A percentile compares a stretch with the other conserved stretches of the same genome.
Evolutionary conservation across 805 yeast genomes (phyloP).

Genomic region (Lachancea lanzarotensis): DNA sequence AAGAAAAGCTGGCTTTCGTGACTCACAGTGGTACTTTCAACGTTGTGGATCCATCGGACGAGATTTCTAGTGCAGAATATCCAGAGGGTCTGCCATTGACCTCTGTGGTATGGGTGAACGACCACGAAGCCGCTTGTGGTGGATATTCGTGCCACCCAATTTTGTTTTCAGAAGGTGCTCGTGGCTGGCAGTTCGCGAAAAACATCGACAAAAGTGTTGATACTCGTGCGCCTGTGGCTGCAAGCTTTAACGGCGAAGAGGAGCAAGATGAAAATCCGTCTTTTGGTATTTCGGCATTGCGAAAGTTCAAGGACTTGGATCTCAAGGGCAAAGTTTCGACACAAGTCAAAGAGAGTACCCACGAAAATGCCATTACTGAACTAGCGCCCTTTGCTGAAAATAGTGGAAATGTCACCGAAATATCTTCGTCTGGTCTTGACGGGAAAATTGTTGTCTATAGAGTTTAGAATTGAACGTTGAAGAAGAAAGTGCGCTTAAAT

Average conservation of each 20-base stretch:
- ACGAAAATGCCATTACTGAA: conserved; percentile 82
- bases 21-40: conserved; percentile 83
- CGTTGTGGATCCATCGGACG: conserved; percentile 54
- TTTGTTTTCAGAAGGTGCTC: conserved; percentile 64
- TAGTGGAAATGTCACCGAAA: conserved; percentile 48
- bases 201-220: conserved; percentile 47
- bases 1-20: conserved; percentile 71
- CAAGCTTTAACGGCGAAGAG: conserved; percentile 34
- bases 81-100: conserved; percentile 65
- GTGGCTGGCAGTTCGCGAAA: conserved; percentile 55
- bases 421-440: conserved; percentile 79
- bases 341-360: conserved; percentile 56
- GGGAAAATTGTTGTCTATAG: conserved; percentile 82
- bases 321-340: conserved; percentile 72
- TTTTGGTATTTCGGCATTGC: conserved; percentile 68
- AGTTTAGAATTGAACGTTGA: conserved; percentile 29
- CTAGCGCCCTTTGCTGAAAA: conserved; percentile 46
- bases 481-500: no score
- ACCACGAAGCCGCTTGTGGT: conserved; percentile 68
- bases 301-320: conserved; percentile 93
- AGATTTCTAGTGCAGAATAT: conserved; percentile 19
- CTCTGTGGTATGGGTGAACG: conserved; percentile 62
- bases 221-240: conserved; percentile 6
- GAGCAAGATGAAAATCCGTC: conserved; percentile 47
- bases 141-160: conserved; percentile 92